These are phyloP conservation scores for Ascochyta koolunga DNA, from an alignment of 2,329 filamentous ascomycete species.

Conservation along the genomic window DNA sequence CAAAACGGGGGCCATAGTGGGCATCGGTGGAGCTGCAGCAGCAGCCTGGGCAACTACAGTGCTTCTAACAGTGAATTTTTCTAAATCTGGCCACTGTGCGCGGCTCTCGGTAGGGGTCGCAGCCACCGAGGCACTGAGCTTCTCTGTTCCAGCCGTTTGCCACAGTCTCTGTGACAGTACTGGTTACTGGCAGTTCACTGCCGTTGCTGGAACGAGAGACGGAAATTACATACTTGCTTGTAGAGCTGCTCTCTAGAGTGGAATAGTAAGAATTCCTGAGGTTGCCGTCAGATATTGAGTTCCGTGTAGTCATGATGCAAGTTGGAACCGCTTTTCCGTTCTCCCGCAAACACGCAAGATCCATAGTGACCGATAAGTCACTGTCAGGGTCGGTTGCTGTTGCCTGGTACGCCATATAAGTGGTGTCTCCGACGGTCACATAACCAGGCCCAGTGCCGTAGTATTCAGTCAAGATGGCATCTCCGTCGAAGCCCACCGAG, in stretches of 20 bases:
- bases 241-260: neutral
- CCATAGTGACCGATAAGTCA: slow-evolving; percentile 15
- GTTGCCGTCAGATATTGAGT: slow-evolving; percentile 3
- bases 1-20: slow-evolving; percentile 30
- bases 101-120: slow-evolving; percentile 23
- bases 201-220: neutral
- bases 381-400: slow-evolving; percentile 9
- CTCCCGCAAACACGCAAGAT: slow-evolving; percentile 17
- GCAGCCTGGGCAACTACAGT: slow-evolving; percentile 14
- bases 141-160: slow-evolving; percentile 27
- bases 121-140: slow-evolving; percentile 30
- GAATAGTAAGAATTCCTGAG: neutral
- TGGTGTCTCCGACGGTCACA: slow-evolving; percentile 27
- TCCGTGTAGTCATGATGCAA: slow-evolving; percentile 21
- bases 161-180: neutral
- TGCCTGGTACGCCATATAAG: slow-evolving; percentile 22
- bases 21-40: slow-evolving; percentile 26
- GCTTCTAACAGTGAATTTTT: slow-evolving; percentile 1
- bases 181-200: too few relatives aligned
- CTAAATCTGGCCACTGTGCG: slow-evolving; percentile 5
- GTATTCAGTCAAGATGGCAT: slow-evolving; percentile 11
- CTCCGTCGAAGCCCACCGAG: slow-evolving; percentile 13
- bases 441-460: slow-evolving; percentile 4
- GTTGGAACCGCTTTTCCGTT: slow-evolving; percentile 19
- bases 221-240: neutral